Evolutionary conservation across 371 early-diverging fungal genomes (phyloP).

Genomic region (Batrachochytrium dendrobatidis): DNA sequence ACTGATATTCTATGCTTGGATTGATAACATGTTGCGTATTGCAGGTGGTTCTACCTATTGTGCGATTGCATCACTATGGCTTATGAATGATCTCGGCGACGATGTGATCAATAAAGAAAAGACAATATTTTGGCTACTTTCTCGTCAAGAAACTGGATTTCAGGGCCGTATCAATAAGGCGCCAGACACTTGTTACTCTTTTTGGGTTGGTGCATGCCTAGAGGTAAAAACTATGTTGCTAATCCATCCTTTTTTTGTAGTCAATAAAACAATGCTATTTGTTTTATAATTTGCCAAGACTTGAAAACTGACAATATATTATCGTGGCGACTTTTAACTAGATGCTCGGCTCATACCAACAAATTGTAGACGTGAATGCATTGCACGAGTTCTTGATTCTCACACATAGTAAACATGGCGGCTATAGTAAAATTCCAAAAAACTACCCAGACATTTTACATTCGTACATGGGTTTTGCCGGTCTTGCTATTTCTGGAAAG

Average conservation of each 20-base stretch:
- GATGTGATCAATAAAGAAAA: conserved; percentile 54
- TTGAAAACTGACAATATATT: background rate
- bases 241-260: conserved; percentile 4
- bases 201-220: conserved; percentile 91
- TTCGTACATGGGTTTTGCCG: conserved; percentile 80
- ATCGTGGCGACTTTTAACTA: too few species aligned
- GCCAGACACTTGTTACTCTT: conserved; percentile 96
- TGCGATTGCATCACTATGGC: conserved; percentile 74
- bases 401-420: conserved; percentile 64
- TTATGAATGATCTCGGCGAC: conserved; percentile 53
- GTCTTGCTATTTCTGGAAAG: conserved; percentile 45
- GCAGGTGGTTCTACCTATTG: conserved; percentile 82
- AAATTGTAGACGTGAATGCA: conserved; percentile 48
- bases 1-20: background rate
- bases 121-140: conserved; percentile 71
- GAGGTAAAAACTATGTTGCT: conserved; percentile 36
- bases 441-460: conserved; percentile 74
- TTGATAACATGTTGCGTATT: too few species aligned
- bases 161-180: conserved; percentile 87
- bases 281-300: background rate
- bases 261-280: background rate
- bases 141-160: conserved; percentile 76
- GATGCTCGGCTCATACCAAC: conserved; percentile 56
- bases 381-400: conserved; percentile 51
- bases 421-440: conserved; percentile 68